Base-by-base conservation (phyloP, 2,329 filamentous ascomycete species). In the Incumbomyces delicatus region DNA sequence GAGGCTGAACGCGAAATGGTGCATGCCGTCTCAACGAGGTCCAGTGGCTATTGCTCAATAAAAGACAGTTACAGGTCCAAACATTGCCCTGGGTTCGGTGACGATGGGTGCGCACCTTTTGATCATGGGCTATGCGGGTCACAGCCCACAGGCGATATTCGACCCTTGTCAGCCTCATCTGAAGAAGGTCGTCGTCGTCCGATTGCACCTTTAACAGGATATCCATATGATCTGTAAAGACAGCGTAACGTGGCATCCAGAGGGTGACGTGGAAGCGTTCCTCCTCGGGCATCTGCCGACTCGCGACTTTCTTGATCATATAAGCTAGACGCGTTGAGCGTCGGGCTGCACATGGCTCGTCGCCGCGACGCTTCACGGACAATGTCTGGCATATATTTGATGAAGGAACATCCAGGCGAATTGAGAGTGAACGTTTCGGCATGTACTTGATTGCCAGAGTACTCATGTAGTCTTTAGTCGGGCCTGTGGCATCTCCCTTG, bases 1-100 rank as follows among this genome's bases (percentile, higher is more conserved):
- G 33, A 30, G 42, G 42, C 42, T 45, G 42, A 8, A 45, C 33
- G n/a, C 42, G 33, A 45, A 45, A 45, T 16, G 42, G 42, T 11
- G 42, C 42, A 14, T 37, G 34, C 33, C 33, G 32, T 37, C 33
- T 12, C 34, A 45, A 31, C 4, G 42, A 45, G 7, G 33, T 14
- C 34, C 33, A 45, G 14, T 37, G 20, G 31, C 34, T 31, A 38
- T 38, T 45, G 8, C 18, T 10, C 12, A 22, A 16, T 18, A 45
- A 34, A 3, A 36, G 18, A 30, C 18, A 37, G 34, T 30, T 37
- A 20, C 17, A 37, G 31, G 27, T 17, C n/a, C 33, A 14, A 31
- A 30, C 13, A 27, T 37, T 29, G 22, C 18, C 18, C 33, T 37
- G 33, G 13, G 38, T 30, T 13, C 14, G 18, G 22, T 45, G 42